phyloP scores from a whole-genome alignment of 345 rosid genomes.

The Aegle marmelos region DNA sequence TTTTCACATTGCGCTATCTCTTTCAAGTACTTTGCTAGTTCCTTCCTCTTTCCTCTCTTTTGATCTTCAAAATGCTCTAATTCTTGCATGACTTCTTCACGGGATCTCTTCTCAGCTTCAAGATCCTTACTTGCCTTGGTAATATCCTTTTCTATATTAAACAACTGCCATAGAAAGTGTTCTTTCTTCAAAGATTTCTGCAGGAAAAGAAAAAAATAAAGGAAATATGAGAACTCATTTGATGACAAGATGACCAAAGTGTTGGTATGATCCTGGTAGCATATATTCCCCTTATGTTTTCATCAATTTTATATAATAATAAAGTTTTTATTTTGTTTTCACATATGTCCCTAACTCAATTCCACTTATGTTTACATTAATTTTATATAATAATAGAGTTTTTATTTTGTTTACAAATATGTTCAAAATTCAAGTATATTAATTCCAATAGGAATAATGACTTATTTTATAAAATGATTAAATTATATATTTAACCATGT shows the following conservation, averaged over 20 bases:
- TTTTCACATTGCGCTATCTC: slow-evolving; percentile 74
- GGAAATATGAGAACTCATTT: background rate
- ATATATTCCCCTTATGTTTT: too few relatives aligned
- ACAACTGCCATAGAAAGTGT: slow-evolving; percentile 83
- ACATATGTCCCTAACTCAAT: too few relatives aligned
- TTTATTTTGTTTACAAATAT: too few relatives aligned
- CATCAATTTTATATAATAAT: too few relatives aligned
- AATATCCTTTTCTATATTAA: slow-evolving; percentile 68
- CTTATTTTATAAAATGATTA: too few relatives aligned
- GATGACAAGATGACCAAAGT: background rate
- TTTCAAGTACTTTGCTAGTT: slow-evolving; percentile 74
- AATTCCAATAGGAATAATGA: too few relatives aligned
- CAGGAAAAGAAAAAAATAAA: slow-evolving; percentile 4
- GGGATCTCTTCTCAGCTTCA: slow-evolving; percentile 58
- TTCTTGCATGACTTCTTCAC: slow-evolving; percentile 60
- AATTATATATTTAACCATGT: too few relatives aligned
- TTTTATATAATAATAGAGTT: too few relatives aligned
- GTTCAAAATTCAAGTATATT: too few relatives aligned
- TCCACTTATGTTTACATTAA: too few relatives aligned
- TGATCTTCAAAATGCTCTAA: slow-evolving; percentile 62
- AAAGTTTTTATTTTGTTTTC: too few relatives aligned
- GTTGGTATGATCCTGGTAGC: background rate
- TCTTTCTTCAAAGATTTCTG: slow-evolving; percentile 91
- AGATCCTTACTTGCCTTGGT: slow-evolving; percentile 57
- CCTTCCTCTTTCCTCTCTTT: slow-evolving; percentile 62